Evolutionary conservation across 192 early-diverging fungal species (phyloP), one percentile per base, ranked within the genome.

Genomic region (Podila horticola): DNA sequence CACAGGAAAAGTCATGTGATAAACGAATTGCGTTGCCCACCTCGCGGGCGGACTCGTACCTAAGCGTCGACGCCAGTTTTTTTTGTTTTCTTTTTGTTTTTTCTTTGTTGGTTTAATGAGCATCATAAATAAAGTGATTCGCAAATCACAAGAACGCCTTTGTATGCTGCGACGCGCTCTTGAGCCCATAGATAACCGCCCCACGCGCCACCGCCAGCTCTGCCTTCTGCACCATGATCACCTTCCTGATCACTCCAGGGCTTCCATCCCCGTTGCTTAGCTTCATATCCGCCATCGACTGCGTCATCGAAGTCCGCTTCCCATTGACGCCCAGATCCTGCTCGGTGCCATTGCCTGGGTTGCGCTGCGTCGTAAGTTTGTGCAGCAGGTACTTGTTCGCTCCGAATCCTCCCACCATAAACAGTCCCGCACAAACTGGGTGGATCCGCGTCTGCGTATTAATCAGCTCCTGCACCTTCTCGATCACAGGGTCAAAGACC

Each of bases 321-420:
- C 58, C 57, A 69, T 60, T 60, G 8, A 29, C 34, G 52, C 48
- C 24, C 48, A 19, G 45, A 20, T 65, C 45, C 17, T 48, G 24
- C 22, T 58, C 62, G 29, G 58, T 38, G 6, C 61, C 49, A 34
- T 22, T 17, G 0, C 68, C n/a, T 10, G 26, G n/a, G 6, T 55
- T 55, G 24, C 52, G 24, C 20, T 55, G 20, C 52, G 20, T 26
- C 2, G 52, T 55, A 24, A 81, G 26, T 19, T 64, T 77, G 38
- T 74, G 72, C 36, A 76, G 69, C 24, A 88, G 58, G 41, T 88
- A 88, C n/a, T 84, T 79, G 60, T 83, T 84, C 55, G 85, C 77
- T 17, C 85, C 85, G 69, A 88, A 88, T 12, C 87, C 87, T 62
- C 87, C 87, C 2, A 88, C 87, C 71, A 86, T 74, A 50, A 88